Evolutionary conservation across 2,329 filamentous ascomycete species (phyloP).

Genomic region (Helicocarpus griseus): DNA sequence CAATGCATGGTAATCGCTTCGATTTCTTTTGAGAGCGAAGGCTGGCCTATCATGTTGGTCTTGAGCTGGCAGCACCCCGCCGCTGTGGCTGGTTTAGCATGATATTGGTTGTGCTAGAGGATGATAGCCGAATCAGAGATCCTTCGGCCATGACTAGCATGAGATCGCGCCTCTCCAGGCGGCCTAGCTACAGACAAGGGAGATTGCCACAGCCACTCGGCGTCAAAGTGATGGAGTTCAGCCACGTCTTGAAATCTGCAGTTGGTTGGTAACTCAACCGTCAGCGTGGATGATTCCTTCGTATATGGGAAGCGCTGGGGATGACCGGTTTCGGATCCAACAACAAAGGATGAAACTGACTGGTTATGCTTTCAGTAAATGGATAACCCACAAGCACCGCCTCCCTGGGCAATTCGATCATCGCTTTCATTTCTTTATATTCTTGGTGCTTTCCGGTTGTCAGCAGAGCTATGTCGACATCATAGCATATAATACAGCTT

Average conservation of each 20-base stretch:
- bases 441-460: background rate
- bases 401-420: background rate
- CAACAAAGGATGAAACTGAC: too few species aligned
- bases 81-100: background rate
- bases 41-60: background rate
- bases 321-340: too few species aligned
- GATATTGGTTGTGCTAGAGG: background rate
- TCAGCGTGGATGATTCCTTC: background rate
- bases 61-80: background rate
- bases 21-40: background rate
- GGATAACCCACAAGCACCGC: conserved; percentile 2
- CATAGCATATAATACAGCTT: background rate
- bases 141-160: background rate
- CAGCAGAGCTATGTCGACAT: background rate
- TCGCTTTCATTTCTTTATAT: background rate
- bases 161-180: background rate
- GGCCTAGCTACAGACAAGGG: too few species aligned
- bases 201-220: background rate
- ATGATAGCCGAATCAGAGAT: background rate
- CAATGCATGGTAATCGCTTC: background rate
- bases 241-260: background rate
- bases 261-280: background rate
- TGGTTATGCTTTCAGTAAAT: background rate
- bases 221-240: background rate
- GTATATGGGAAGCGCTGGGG: too few species aligned